Conservation (phyloP, 768 basidiomycete genomes). For the Amanita pseudoporphyria region DNA sequence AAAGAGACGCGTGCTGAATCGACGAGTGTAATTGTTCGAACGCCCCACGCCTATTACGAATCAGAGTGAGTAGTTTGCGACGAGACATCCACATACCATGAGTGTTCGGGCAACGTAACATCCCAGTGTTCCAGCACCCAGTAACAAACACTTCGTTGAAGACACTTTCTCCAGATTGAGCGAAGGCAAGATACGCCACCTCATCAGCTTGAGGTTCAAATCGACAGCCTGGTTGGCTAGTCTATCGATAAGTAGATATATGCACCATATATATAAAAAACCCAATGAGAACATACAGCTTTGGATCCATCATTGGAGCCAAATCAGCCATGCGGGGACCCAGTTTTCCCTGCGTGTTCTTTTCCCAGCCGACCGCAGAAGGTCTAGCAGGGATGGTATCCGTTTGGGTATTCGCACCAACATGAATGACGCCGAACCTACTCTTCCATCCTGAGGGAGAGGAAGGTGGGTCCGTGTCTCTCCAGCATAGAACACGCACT, state of each 20-base stretch:
- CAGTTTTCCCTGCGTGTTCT: slow-evolving; percentile 80
- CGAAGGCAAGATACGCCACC: slow-evolving; percentile 88
- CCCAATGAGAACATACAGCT: slow-evolving; percentile 34
- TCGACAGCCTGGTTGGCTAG: slow-evolving; percentile 97
- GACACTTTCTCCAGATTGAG: slow-evolving; percentile 87
- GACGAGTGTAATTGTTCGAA: slow-evolving; percentile 86
- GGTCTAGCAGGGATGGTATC: slow-evolving; percentile 26
- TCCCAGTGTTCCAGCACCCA: slow-evolving; percentile 94
- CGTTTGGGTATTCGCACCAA: slow-evolving; percentile 16
- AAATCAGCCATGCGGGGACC: slow-evolving; percentile 84
- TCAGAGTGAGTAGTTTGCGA: background rate
- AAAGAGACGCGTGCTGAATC: slow-evolving; percentile 91
- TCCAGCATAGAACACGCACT: slow-evolving; percentile 68
- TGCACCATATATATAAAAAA: background rate
- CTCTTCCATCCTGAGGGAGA: slow-evolving; percentile 44
- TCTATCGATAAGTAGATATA: slow-evolving; percentile 26
- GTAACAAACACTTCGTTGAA: slow-evolving; percentile 66
- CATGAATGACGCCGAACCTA: slow-evolving; percentile 44
- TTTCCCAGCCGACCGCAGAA: slow-evolving; percentile 90
- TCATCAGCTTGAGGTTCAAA: slow-evolving; percentile 94
- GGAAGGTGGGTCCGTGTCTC: slow-evolving; percentile 46
- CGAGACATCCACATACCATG: slow-evolving; percentile 49
- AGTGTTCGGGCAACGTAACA: slow-evolving; percentile 91
- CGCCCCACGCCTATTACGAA: slow-evolving; percentile 78
- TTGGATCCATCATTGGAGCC: slow-evolving; percentile 94